These are phyloP conservation scores for Astragalus glycyphyllos DNA, from an alignment of 306 rosid species.

Conservation along the genomic window DNA sequence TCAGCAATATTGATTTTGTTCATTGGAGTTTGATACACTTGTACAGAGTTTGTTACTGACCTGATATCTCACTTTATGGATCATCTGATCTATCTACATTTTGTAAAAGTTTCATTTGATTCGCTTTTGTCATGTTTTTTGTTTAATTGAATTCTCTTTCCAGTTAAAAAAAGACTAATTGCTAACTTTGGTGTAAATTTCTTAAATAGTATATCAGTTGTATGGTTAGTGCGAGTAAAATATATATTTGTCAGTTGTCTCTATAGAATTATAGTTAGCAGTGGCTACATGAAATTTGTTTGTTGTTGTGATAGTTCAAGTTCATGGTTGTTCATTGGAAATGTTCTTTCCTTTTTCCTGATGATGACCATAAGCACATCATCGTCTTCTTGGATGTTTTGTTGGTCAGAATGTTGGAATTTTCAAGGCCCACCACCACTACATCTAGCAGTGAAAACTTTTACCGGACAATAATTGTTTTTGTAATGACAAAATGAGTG, in stretches of 20 bases:
- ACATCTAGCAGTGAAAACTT: conserved; percentile 11
- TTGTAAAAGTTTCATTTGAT: background rate
- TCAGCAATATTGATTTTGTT: conserved; percentile 30
- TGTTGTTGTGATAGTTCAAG: background rate
- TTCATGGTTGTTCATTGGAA: background rate
- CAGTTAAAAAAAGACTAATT: background rate
- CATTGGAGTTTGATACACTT: conserved; percentile 35
- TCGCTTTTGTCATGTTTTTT: conserved; percentile 4
- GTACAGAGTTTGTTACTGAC: conserved; percentile 39
- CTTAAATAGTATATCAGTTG: too few species aligned
- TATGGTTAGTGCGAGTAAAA: too few species aligned
- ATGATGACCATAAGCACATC: too few species aligned
- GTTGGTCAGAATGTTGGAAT: conserved; percentile 19
- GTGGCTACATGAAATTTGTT: background rate
- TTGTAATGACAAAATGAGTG: too few species aligned
- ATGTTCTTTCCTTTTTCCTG: too few species aligned
- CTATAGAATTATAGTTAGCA: background rate
- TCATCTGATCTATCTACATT: background rate
- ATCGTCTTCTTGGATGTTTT: too few species aligned
- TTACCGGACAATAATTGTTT: too few species aligned
- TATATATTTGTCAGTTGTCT: background rate
- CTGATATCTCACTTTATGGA: conserved; percentile 11
- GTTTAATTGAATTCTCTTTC: background rate
- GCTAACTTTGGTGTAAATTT: background rate
- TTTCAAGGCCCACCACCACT: conserved; percentile 5